These are phyloP conservation scores for Arabidopsis thaliana DNA, from an alignment of 345 rosid species.

Conservation along the genomic window DNA sequence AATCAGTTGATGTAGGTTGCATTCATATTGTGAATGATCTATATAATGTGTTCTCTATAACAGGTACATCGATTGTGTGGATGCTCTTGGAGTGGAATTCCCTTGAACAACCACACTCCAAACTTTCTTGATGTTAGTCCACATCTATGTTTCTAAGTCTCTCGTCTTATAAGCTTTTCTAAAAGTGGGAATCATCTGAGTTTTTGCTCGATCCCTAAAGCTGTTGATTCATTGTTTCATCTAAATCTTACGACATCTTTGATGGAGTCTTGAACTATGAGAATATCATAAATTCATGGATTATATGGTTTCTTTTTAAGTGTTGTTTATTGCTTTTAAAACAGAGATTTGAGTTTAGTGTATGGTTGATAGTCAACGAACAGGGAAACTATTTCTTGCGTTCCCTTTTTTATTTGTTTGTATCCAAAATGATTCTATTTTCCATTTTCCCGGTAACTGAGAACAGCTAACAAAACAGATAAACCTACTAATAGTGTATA, in stretches of 20 bases:
- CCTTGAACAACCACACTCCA: slow-evolving; percentile 46
- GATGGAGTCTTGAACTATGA: slow-evolving; percentile 12
- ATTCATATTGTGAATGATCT: slow-evolving; percentile 26
- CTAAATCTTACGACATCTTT: slow-evolving; percentile 1
- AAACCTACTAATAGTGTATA: neutral
- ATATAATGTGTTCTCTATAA: neutral
- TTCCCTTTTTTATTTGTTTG: neutral
- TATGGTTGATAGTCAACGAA: too few species aligned
- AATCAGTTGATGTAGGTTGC: neutral
- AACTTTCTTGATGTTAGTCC: slow-evolving; percentile 40
- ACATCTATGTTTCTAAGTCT: neutral
- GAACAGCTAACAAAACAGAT: neutral
- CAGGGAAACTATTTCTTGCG: neutral
- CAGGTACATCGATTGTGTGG: slow-evolving; percentile 90
- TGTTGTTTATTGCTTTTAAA: slow-evolving; percentile 1
- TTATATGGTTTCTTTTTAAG: neutral
- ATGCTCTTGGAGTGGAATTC: slow-evolving; percentile 88
- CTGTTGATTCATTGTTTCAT: slow-evolving; percentile 15
- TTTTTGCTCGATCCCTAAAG: slow-evolving; percentile 1
- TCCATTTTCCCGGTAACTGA: neutral
- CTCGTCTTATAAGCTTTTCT: slow-evolving; percentile 7
- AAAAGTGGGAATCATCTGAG: slow-evolving; percentile 7
- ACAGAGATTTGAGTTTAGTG: neutral
- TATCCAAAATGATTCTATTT: neutral
- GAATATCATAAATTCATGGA: slow-evolving; percentile 1